Base-by-base conservation (phyloP, 345 rosid species). In the Limnanthes douglasii region DNA sequence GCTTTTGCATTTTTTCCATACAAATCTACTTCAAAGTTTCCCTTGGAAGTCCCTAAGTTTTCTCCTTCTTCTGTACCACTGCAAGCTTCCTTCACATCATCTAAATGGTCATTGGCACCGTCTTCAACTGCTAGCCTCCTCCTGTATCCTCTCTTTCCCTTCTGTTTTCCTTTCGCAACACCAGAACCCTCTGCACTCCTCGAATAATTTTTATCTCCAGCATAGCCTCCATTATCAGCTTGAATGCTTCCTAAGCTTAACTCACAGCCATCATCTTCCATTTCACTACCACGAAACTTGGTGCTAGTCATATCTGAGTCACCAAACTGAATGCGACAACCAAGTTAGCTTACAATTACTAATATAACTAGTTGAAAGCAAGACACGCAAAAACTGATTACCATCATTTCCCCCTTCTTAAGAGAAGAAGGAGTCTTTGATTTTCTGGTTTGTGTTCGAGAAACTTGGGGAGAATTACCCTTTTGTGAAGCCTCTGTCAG, bases 31-130 rank as follows among this genome's bases (percentile, higher is more conserved):
- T 62, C 70, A 36, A 68, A 40, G 41, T 61, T 61, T 35, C 68
- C 86, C 52, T 56, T 59, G 31, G n/a, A 28, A 45, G 39, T 44
- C 25, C 56, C 48, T 50, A 67, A 26, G 20, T 65, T 56, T 50
- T 69, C 71, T 44, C 72, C 88, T 71, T 76, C 93, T 28, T 80
- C 79, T 35, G 94, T 81, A 40, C 88, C 94, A 57, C 94, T 81
- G 54, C 88, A 70, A 31, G 88, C 94, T 58, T 81, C 88, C 54
- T 73, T 77, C 40, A 64, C 44, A 38, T 71, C 78, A 53, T 69
- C 78, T 27, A 57, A 39, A 50, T 45, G 49, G 37, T 60, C 41
- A 25, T 50, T 56, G 30, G 45, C 28, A 32, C 39, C 53, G 34
- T 68, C 78, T 29, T 60, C 72, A 24, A 46, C 34, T 43, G 54